phyloP scores from a whole-genome alignment of 148 eudicot species.

The Fagopyrum tataricum region DNA sequence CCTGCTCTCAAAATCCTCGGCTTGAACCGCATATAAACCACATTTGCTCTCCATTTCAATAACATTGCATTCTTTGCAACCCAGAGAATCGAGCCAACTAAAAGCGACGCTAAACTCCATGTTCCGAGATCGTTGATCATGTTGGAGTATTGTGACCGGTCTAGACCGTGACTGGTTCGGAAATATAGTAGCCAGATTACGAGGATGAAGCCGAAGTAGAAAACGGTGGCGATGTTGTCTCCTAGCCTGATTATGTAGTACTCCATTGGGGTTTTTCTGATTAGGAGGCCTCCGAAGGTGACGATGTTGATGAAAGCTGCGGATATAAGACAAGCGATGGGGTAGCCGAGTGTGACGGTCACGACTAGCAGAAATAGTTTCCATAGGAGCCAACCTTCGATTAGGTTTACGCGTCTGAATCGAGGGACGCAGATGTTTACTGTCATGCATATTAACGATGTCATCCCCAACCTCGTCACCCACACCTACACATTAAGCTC shows the following conservation, averaged over 20 bases:
- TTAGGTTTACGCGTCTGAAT: background rate
- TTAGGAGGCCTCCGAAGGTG: background rate
- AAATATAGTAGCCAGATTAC: background rate
- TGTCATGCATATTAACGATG: background rate
- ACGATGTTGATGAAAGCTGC: background rate
- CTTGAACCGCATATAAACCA: constrained; percentile 1
- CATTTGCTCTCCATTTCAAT: background rate
- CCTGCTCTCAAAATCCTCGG: background rate
- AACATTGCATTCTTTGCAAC: background rate
- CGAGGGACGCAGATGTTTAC: background rate
- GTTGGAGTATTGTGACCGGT: background rate
- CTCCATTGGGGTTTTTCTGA: background rate
- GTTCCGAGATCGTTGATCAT: constrained; percentile 6
- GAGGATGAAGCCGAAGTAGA: background rate
- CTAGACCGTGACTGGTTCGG: background rate
- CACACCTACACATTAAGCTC: background rate
- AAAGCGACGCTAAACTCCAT: background rate
- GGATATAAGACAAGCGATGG: background rate
- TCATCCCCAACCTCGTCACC: constrained; percentile 3
- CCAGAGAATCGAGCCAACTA: background rate
- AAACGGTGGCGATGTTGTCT: background rate
- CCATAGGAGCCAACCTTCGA: background rate
- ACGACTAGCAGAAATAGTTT: background rate
- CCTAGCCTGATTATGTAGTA: background rate
- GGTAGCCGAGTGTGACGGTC: background rate